phyloP scores from a whole-genome alignment of 192 early-diverging fungal species.

The Spizellomyces sp. region DNA sequence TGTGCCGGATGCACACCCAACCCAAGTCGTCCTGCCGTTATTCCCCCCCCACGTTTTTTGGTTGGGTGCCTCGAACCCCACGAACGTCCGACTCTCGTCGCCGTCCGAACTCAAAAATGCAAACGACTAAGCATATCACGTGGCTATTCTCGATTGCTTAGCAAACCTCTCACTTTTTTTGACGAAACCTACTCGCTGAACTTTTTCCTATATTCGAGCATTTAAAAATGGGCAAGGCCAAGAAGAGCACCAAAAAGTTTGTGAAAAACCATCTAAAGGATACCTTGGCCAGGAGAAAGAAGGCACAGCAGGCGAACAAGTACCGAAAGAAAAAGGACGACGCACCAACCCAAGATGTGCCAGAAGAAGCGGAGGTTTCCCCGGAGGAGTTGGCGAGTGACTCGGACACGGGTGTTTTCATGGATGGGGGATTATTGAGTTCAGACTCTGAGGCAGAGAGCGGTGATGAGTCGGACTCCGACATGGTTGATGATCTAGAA shows the following conservation, averaged over 20 bases:
- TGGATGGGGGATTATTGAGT: constrained; percentile 3
- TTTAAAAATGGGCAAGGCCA: constrained; percentile 56
- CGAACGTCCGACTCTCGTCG: too few relatives aligned
- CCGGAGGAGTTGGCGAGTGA: constrained; percentile 41
- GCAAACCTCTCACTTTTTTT: too few relatives aligned
- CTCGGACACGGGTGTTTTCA: constrained; percentile 38
- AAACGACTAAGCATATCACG: too few relatives aligned
- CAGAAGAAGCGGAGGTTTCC: neutral
- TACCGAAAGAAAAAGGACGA: constrained; percentile 12
- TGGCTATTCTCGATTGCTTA: too few relatives aligned
- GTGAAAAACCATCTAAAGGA: constrained; percentile 75
- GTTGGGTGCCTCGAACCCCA: too few relatives aligned
- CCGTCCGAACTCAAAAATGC: too few relatives aligned
- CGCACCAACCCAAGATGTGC: constrained; percentile 4
- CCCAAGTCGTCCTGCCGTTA: too few relatives aligned
- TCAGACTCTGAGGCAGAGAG: constrained; percentile 34
- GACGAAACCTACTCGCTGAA: too few relatives aligned
- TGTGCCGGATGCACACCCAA: too few relatives aligned
- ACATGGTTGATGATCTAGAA: constrained; percentile 27
- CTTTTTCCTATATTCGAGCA: too few relatives aligned
- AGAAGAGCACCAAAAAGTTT: constrained; percentile 78
- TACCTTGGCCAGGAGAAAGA: constrained; percentile 41
- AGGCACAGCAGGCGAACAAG: constrained; percentile 26
- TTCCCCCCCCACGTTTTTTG: too few relatives aligned
- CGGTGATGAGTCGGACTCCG: constrained; percentile 31